Base-by-base conservation (phyloP, 768 basidiomycete species). In the Hebeloma cylindrosporum region DNA sequence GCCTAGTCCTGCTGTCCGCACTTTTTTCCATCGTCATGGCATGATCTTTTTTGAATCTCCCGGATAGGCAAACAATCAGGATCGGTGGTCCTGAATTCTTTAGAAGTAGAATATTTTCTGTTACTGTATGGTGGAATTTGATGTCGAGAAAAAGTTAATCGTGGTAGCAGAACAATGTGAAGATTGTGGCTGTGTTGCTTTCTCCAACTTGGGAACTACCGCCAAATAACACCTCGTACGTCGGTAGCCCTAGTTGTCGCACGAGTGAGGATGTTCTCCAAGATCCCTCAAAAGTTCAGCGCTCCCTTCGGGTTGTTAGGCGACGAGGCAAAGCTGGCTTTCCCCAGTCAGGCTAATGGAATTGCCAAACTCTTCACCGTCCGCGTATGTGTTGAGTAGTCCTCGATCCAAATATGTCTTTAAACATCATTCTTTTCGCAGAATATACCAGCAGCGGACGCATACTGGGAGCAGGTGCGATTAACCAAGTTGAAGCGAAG, bases 391-490 rank as follows among this genome's bases (percentile, higher is more conserved):
- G 35, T 43, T n/a, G n/a, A n/a, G n/a, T n/a, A n/a, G n/a, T n/a
- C n/a, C n/a, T 16, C 31, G 17, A 33, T 8, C 29, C 30, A 37
- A 37, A 34, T 31, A 22, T 17, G 5, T 21, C 32, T 10, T 34
- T 29, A 21, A 40, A 50, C 25, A 23, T 31, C 42, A 31, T 43
- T 33, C 11, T 32, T 33, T 51, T 42, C 32, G 25, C 48, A 93
- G 89, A 80, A 87, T 55, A 93, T 94, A 38, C 63, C 81, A 2
- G 73, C 80, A 46, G 76, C 68, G 2, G 93, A 96, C 59, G 69
- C 62, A n/a, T 93, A 94, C 59, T 95, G 93, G 93, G 78, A 92
- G 47, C 93, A 95, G 71, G 90, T 88, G 52, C 57, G 79, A 58
- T 21, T 18, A 23, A 16, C 22, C 5, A 8, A 11, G 16, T 32